Evolutionary conservation across 1,284 basidiomycete species (phyloP), one percentile per base, ranked within the genome.

Genomic region (Ganoderma leucocontextum): DNA sequence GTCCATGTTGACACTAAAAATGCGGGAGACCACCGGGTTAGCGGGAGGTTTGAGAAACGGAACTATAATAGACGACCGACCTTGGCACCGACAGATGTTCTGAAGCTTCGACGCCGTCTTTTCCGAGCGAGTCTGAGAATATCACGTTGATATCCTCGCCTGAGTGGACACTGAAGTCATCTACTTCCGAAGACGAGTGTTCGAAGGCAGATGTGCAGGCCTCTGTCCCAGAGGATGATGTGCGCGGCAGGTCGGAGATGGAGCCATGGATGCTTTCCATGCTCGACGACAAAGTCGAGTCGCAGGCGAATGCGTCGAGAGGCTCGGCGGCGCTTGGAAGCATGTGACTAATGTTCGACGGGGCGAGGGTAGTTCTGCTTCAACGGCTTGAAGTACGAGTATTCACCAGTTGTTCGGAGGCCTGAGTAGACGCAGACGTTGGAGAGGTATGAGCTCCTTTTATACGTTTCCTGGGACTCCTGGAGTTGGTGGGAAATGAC

Each of bases 221-320:
- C 17, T 44, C 22, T 39, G 62, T 49, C 19, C 33, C 60, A 44
- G 53, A 52, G 17, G 68, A 63, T 15, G 63, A 60, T 0, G 44
- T 9, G 38, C 36, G 65, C 5, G 52, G 36, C 38, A 60, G 17
- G 38, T 63, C 62, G 41, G 59, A 66, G 36, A 67, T 60, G 55
- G 62, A 55, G 63, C 55, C 60, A 25, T 60, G 49, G 52, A 60
- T 63, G 52, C 60, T 67, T 52, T 65, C 66, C 25, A 60, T 63
- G 42, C 65, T 49, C 10, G 69, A 70, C 25, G 57, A 67, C 41
- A 62, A 65, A 33, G 44, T 47, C 9, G 53, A 55, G 5, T 52
- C 29, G 35, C 29, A 19, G 47, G 65, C 25, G 35, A 39, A 17
- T 12, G 61, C n/a, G 61, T 65, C 61, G 35, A 60, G 47, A 57